Conservation (phyloP, 768 basidiomycete genomes). For the Neoboletus subvelutipes region DNA sequence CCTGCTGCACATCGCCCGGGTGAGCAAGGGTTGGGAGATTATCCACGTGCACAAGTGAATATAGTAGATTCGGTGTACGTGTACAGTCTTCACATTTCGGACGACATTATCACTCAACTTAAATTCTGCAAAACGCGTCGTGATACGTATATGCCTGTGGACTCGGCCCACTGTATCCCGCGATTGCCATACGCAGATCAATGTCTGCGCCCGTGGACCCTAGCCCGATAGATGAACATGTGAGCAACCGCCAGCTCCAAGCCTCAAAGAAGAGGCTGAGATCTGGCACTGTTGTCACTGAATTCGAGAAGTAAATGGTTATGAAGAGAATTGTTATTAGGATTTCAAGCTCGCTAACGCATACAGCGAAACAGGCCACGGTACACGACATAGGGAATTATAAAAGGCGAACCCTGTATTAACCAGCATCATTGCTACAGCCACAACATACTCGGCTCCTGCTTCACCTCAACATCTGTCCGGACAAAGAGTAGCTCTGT, state of each 20-base stretch:
- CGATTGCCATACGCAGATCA: not conserved
- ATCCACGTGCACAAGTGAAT: no score
- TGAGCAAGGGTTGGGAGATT: no score
- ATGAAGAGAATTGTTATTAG: not conserved
- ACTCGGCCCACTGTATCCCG: no score
- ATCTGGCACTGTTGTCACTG: not conserved
- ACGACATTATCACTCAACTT: no score
- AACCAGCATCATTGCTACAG: conserved; percentile 9
- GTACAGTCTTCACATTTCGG: no score
- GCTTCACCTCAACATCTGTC: conserved; percentile 18
- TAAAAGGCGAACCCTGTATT: no score
- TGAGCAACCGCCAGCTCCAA: not conserved
- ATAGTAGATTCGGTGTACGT: no score
- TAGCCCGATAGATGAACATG: not conserved
- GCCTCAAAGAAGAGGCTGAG: not conserved
- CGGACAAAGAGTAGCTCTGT: conserved; percentile 27
- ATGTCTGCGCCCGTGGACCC: not conserved
- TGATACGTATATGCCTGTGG: no score
- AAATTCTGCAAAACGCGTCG: no score
- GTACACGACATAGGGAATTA: not conserved
- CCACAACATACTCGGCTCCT: conserved; percentile 22
- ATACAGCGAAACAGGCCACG: not conserved
- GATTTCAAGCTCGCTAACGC: not conserved
- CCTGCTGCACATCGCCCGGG: conserved; percentile 18
- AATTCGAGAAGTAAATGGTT: not conserved